Evolutionary conservation across 2,329 filamentous ascomycete species (phyloP).

Genomic region (Aspergillus floridensis): DNA sequence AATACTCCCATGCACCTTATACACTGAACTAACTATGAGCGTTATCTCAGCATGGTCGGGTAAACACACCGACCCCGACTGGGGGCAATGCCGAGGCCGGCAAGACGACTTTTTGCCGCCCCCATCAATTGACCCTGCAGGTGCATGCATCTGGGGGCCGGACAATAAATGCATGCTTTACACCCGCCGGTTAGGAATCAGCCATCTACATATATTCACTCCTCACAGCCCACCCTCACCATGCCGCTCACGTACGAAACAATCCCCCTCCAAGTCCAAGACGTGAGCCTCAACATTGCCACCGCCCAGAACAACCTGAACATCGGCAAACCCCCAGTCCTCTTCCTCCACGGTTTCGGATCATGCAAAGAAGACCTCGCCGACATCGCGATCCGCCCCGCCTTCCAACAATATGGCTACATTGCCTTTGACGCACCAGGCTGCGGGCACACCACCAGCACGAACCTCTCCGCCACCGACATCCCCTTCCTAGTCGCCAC

Average conservation of each 20-base stretch:
- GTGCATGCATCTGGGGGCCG: too few relatives aligned
- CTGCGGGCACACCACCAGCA: constrained; percentile 21
- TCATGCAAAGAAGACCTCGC: constrained; percentile 28
- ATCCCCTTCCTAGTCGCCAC: constrained; percentile 2
- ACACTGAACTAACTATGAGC: too few relatives aligned
- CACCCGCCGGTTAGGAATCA: too few relatives aligned
- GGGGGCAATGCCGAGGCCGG: too few relatives aligned
- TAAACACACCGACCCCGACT: too few relatives aligned
- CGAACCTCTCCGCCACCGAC: constrained; percentile 18
- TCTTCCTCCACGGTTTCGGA: constrained; percentile 28
- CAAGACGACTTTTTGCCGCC: too few relatives aligned
- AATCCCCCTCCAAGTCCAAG: constrained; percentile 18
- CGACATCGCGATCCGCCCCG: constrained; percentile 17
- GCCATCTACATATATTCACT: not conserved
- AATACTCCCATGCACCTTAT: too few relatives aligned
- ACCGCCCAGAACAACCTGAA: constrained; percentile 19
- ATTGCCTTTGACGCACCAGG: constrained; percentile 26
- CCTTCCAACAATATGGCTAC: constrained; percentile 17
- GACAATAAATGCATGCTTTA: too few relatives aligned
- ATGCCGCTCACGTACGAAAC: not conserved
- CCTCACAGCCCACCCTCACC: not conserved
- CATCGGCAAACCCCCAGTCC: constrained; percentile 14
- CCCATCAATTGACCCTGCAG: too few relatives aligned
- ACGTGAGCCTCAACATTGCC: constrained; percentile 19
- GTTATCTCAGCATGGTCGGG: too few relatives aligned